Conservation (phyloP, 129 eudicot species). For the Mikania micrantha region DNA sequence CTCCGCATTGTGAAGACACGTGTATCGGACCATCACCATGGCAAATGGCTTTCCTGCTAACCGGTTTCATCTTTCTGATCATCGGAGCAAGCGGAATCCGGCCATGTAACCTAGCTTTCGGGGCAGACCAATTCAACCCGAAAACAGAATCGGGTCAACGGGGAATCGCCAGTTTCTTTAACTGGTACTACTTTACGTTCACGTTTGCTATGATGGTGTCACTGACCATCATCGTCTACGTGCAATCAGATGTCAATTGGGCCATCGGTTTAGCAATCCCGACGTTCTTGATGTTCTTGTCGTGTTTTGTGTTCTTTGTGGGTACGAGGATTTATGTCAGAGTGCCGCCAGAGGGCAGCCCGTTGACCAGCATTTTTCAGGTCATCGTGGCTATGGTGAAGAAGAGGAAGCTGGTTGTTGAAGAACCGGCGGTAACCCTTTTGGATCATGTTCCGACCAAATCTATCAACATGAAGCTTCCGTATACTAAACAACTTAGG, state of each 20-base stretch:
- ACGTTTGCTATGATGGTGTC: constrained; percentile 53
- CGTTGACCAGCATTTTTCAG: constrained; percentile 37
- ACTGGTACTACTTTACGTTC: constrained; percentile 54
- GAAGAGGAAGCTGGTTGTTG: constrained; percentile 36
- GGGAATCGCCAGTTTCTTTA: constrained; percentile 49
- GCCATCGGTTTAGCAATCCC: constrained; percentile 48
- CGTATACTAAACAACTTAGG: constrained; percentile 37
- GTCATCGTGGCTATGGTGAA: constrained; percentile 32
- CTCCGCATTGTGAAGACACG: constrained; percentile 31
- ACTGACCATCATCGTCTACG: constrained; percentile 38
- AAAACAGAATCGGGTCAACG: constrained; percentile 45
- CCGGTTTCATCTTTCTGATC: constrained; percentile 30
- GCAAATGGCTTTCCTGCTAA: constrained; percentile 40
- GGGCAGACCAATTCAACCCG: constrained; percentile 51
- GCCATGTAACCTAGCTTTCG: constrained; percentile 56
- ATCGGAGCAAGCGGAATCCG: constrained; percentile 50
- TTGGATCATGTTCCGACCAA: constrained; percentile 25
- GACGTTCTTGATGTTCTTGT: constrained; percentile 41
- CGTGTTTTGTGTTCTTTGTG: constrained; percentile 31
- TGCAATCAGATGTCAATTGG: constrained; percentile 44
- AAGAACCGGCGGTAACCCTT: constrained; percentile 26
- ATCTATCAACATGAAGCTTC: constrained; percentile 44
- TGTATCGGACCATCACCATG: constrained; percentile 39
- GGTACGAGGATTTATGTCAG: constrained; percentile 41
- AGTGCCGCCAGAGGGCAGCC: constrained; percentile 44